phyloP scores from a whole-genome alignment of 768 basidiomycete species.

The Suillus discolor region DNA sequence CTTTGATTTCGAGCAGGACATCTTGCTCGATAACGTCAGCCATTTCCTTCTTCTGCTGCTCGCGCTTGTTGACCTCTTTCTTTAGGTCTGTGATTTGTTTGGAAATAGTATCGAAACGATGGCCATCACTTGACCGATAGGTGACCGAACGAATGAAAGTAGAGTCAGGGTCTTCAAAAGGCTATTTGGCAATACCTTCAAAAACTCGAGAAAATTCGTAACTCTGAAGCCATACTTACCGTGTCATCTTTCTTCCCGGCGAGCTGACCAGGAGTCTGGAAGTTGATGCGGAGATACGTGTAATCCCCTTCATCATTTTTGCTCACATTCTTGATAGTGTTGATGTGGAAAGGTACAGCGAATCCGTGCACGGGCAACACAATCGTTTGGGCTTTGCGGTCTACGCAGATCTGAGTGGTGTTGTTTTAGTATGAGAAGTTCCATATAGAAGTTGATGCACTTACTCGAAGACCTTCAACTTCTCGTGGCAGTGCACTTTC shows the following conservation, averaged over 20 bases:
- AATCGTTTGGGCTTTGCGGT: slow-evolving; percentile 87
- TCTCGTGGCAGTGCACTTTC: slow-evolving; percentile 89
- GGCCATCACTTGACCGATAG: slow-evolving; percentile 87
- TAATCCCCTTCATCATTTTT: slow-evolving; percentile 97
- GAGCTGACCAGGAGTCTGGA: slow-evolving; percentile 96
- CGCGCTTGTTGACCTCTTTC: slow-evolving; percentile 95
- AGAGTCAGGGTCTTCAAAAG: slow-evolving; percentile 95
- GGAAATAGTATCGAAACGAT: slow-evolving; percentile 85
- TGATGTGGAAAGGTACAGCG: slow-evolving; percentile 97
- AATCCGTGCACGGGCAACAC: slow-evolving; percentile 93
- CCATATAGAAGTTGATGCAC: slow-evolving; percentile 24
- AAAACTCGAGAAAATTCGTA: slow-evolving; percentile 1
- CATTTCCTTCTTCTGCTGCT: slow-evolving; percentile 97
- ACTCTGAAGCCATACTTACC: slow-evolving; percentile 42
- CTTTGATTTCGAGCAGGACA: slow-evolving; percentile 84
- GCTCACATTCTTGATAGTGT: slow-evolving; percentile 96
- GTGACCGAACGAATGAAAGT: slow-evolving; percentile 96
- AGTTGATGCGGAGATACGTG: slow-evolving; percentile 94
- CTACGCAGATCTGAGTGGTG: slow-evolving; percentile 75
- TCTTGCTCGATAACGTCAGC: slow-evolving; percentile 98
- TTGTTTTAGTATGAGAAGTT: neutral
- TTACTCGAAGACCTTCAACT: slow-evolving; percentile 76
- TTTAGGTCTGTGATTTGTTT: slow-evolving; percentile 95
- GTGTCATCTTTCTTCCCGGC: slow-evolving; percentile 99
- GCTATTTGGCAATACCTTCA: slow-evolving; percentile 44